A percentile compares a stretch with the other conserved stretches of the same genome.
Evolutionary conservation across 345 rosid genomes (phyloP).

Genomic region (Eucalyptus brandiana): DNA sequence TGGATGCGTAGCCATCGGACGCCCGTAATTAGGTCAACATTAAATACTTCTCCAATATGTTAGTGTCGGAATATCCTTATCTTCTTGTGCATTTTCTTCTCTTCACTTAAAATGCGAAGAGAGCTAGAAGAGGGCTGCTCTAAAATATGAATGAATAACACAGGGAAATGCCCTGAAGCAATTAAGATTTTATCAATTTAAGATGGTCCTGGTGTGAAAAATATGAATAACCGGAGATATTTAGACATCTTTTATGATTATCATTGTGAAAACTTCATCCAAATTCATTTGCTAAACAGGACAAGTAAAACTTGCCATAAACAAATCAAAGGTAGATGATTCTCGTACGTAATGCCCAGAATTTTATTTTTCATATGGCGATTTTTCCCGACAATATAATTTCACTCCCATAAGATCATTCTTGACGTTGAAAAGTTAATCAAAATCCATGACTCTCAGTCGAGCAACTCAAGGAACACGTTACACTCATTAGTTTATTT

Average conservation of each 20-base stretch:
- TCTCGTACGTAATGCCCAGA: background rate
- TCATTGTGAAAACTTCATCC: background rate
- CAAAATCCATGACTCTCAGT: background rate
- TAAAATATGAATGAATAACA: background rate
- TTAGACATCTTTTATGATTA: background rate
- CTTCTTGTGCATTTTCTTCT: background rate
- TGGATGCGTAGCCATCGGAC: background rate
- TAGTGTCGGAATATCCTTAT: background rate
- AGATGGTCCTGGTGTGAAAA: background rate
- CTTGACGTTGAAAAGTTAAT: background rate
- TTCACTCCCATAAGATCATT: background rate
- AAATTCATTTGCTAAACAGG: background rate
- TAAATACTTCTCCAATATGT: background rate
- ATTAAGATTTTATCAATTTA: background rate
- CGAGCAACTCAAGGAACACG: background rate
- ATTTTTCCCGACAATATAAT: background rate
- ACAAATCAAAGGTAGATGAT: background rate
- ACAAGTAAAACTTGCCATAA: background rate
- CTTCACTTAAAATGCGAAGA: background rate
- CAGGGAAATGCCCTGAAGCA: background rate
- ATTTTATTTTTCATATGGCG: background rate
- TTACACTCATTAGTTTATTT: background rate
- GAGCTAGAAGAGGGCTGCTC: background rate
- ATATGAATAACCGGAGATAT: background rate
- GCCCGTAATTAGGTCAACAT: background rate